phyloP scores from a whole-genome alignment of 371 early-diverging fungal species.

The Mucor circinelloides region DNA sequence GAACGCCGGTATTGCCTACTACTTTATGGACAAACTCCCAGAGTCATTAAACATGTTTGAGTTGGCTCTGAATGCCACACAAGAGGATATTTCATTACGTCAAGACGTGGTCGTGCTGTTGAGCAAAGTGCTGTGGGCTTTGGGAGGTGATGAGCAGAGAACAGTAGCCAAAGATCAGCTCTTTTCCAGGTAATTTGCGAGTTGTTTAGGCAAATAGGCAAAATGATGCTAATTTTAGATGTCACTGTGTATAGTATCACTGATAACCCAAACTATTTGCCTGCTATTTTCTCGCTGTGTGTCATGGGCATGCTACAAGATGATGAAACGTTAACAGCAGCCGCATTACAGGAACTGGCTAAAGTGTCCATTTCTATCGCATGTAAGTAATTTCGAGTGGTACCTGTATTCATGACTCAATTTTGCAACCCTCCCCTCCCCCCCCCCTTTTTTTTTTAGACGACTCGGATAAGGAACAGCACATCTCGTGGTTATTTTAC shows the following conservation, averaged over 20 bases:
- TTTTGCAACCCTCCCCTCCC: neutral
- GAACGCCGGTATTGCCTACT: conserved; percentile 78
- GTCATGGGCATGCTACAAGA: conserved; percentile 78
- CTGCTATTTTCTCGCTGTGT: conserved; percentile 75
- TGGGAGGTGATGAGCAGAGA: conserved; percentile 80
- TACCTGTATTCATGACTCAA: neutral
- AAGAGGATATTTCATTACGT: conserved; percentile 49
- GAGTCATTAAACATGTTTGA: conserved; percentile 76
- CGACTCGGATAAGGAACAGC: conserved; percentile 40
- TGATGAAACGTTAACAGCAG: conserved; percentile 75
- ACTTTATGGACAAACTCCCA: conserved; percentile 69
- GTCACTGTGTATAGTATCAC: conserved; percentile 46
- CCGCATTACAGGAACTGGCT: conserved; percentile 74
- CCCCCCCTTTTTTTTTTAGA: too few relatives aligned
- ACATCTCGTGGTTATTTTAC: conserved; percentile 38
- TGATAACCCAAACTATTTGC: conserved; percentile 56
- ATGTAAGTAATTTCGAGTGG: conserved; percentile 25
- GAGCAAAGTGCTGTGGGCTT: conserved; percentile 86
- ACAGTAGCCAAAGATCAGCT: conserved; percentile 82
- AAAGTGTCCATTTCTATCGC: conserved; percentile 57
- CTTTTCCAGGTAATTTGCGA: conserved; percentile 57
- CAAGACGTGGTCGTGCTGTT: conserved; percentile 73
- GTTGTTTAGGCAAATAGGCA: conserved; percentile 21
- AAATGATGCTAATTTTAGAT: conserved; percentile 11
- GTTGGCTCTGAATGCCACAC: conserved; percentile 60